Conservation (phyloP, 371 early-diverging fungal species). For the Zancudomyces culisetae region DNA sequence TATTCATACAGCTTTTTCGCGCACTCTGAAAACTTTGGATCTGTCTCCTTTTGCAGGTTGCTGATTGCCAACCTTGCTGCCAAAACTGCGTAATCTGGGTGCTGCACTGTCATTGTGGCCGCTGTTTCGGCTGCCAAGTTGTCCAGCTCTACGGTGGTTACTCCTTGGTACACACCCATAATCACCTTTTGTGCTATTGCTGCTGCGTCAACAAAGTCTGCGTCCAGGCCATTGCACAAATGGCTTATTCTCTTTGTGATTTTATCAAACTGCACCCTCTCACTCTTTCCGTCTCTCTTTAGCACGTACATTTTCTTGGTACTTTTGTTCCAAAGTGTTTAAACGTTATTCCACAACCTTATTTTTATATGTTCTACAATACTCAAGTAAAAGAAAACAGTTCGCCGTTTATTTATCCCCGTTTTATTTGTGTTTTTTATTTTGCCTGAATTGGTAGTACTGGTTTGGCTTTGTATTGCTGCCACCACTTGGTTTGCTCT, state of each 20-base stretch:
- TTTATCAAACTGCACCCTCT: conserved; percentile 90
- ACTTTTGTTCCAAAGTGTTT: too few species aligned
- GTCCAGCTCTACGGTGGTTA: conserved; percentile 89
- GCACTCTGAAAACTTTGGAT: conserved; percentile 76
- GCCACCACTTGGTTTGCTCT: too few species aligned
- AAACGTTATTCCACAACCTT: too few species aligned
- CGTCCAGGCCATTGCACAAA: conserved; percentile 84
- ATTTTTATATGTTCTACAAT: too few species aligned
- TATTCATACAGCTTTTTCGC: conserved; percentile 70
- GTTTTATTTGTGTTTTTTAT: too few species aligned
- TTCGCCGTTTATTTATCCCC: too few species aligned
- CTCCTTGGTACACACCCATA: conserved; percentile 88
- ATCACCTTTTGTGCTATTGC: conserved; percentile 90
- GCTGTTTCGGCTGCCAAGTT: conserved; percentile 95
- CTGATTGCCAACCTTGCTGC: conserved; percentile 96
- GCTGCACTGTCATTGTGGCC: conserved; percentile 91
- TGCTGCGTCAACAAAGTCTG: conserved; percentile 77
- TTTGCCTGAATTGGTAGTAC: too few species aligned
- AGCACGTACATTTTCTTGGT: background rate
- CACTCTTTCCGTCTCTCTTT: conserved; percentile 53
- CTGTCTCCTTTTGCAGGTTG: conserved; percentile 93
- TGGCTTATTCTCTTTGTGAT: conserved; percentile 81
- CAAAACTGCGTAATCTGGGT: conserved; percentile 94
- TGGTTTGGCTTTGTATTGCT: too few species aligned
- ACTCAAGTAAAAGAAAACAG: too few species aligned